A percentile compares a stretch with the other conserved stretches of the same genome.
Conservation (phyloP, 805 yeast species). For the Starmerella stigmatis region DNA sequence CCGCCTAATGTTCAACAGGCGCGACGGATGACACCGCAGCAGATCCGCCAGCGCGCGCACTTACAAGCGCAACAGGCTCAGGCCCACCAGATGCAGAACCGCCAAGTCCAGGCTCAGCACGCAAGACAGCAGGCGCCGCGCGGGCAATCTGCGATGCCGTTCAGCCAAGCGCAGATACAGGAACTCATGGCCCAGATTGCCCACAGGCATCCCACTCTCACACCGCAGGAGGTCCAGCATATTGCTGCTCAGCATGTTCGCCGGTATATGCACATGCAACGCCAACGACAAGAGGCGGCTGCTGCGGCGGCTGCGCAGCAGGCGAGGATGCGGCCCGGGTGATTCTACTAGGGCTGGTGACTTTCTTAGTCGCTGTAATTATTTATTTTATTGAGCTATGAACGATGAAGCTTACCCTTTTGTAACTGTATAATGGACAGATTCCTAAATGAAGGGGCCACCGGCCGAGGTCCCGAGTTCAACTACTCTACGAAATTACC, state of each 20-base stretch:
- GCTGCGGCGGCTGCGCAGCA: constrained; percentile 4
- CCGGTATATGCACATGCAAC: constrained; percentile 20
- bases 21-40: constrained; percentile 1
- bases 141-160: constrained; percentile 6
- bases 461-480: no score
- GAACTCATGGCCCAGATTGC: constrained; percentile 22
- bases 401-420: background rate
- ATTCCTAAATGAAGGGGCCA: no score
- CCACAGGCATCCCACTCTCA: constrained; percentile 20
- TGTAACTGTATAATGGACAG: no score
- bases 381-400: background rate
- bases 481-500: no score
- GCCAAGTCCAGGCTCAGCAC: constrained; percentile 14
- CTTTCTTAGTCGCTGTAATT: no score
- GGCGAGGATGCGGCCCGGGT: constrained; percentile 10
- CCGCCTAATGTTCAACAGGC: constrained; percentile 2
- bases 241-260: constrained; percentile 22
- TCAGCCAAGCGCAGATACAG: constrained; percentile 21
- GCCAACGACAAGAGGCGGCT: constrained; percentile 6
- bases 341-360: background rate
- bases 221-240: constrained; percentile 24
- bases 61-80: constrained; percentile 7
- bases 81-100: constrained; percentile 9
- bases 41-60: constrained; percentile 5
- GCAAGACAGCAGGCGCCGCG: constrained; percentile 8